Percentiles rank a stretch among this genome's conserved stretches.
Evolutionary conservation across 2,329 filamentous ascomycete genomes (phyloP).

Genomic region (Cercospora citrullina): DNA sequence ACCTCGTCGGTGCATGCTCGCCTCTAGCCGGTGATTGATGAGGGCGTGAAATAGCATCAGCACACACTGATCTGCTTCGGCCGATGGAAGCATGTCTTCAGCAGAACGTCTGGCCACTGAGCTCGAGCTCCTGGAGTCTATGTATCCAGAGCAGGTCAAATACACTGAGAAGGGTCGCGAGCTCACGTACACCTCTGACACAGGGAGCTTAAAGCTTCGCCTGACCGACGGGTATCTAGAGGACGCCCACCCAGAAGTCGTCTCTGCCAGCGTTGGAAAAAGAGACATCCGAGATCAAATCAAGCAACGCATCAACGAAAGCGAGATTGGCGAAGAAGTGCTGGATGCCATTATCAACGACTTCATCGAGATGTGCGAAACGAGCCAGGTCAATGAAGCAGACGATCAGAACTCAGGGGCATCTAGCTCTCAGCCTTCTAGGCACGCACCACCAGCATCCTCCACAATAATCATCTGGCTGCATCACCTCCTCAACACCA

Average conservation of each 20-base stretch:
- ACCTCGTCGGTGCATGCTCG: background rate
- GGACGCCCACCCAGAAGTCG: conserved; percentile 41
- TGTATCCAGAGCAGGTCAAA: conserved; percentile 46
- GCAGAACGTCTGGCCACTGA: conserved; percentile 38
- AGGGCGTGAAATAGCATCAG: background rate
- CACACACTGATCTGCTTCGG: background rate
- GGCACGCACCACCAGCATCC: background rate
- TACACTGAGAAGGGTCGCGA: conserved; percentile 41
- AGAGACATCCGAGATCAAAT: conserved; percentile 41
- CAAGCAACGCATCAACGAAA: conserved; percentile 34
- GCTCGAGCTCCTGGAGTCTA: conserved; percentile 46
- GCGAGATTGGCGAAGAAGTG: conserved; percentile 42
- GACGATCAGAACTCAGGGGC: background rate
- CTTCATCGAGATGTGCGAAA: conserved; percentile 40
- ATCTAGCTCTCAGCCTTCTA: background rate
- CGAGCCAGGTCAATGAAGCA: background rate
- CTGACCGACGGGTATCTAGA: conserved; percentile 44
- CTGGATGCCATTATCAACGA: conserved; percentile 45
- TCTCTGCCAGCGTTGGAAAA: conserved; percentile 41
- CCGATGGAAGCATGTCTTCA: conserved; percentile 1
- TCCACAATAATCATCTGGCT: conserved; percentile 48
- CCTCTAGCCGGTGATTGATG: background rate
- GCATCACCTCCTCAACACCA: conserved; percentile 49
- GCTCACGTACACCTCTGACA: conserved; percentile 39
- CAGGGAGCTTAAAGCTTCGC: conserved; percentile 38